Percentiles rank a stretch among this genome's conserved stretches.
These are phyloP conservation scores for Polyporus tsugae DNA, from an alignment of 1,284 basidiomycete species.

Conservation along the genomic window DNA sequence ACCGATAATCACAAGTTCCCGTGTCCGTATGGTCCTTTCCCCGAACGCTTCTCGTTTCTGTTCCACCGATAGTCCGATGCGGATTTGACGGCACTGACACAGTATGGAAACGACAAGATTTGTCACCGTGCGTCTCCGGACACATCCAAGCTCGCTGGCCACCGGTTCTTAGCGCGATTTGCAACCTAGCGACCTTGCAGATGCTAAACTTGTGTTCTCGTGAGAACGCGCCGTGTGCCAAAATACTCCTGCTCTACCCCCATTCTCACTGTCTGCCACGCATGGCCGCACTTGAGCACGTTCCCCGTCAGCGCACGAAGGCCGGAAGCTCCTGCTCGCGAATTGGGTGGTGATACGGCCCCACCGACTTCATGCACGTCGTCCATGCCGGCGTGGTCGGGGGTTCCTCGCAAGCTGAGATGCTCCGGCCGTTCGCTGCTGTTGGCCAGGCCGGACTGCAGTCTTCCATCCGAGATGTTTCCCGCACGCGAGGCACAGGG, in stretches of 20 bases:
- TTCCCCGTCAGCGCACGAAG: conserved; percentile 23
- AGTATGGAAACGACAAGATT: conserved; percentile 10
- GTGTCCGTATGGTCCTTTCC: background rate
- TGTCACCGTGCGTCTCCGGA: background rate
- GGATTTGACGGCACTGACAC: conserved; percentile 14
- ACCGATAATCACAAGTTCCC: conserved; percentile 15
- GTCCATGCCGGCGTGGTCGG: conserved; percentile 9
- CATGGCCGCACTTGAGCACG: conserved; percentile 19
- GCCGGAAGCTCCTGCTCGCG: conserved; percentile 20
- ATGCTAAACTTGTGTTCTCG: conserved; percentile 27
- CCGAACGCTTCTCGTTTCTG: conserved; percentile 4
- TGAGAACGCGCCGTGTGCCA: conserved; percentile 25
- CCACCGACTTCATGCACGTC: conserved; percentile 24
- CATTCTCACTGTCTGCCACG: conserved; percentile 32
- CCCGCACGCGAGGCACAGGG: conserved; percentile 2
- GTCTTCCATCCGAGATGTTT: conserved; percentile 2
- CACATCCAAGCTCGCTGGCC: conserved; percentile 10
- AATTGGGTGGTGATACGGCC: conserved; percentile 23
- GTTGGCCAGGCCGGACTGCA: background rate
- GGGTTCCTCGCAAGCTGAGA: conserved; percentile 11
- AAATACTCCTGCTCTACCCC: conserved; percentile 20
- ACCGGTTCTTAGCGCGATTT: conserved; percentile 15
- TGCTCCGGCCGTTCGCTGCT: conserved; percentile 3
- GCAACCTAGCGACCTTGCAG: conserved; percentile 28
- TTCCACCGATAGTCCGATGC: conserved; percentile 19